A percentile compares a stretch with the other conserved stretches of the same genome.
Conservation (phyloP, 2,329 filamentous ascomycete genomes). For the Fusarium avenaceum region DNA sequence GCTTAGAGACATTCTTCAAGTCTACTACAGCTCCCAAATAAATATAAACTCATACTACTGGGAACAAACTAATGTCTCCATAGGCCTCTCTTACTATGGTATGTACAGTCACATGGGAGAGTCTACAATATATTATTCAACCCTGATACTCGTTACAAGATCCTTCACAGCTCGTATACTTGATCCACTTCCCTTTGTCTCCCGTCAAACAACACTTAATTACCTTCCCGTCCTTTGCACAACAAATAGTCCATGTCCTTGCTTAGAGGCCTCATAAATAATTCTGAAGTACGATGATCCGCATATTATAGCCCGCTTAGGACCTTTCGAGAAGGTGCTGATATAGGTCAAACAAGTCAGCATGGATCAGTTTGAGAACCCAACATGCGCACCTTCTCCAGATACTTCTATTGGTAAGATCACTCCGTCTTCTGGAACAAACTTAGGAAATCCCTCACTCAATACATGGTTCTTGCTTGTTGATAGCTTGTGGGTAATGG, state of each 20-base stretch:
- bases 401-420: slow-evolving; percentile 3
- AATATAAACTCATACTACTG: neutral
- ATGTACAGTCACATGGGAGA: neutral
- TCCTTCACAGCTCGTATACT: neutral
- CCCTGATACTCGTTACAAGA: neutral
- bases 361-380: slow-evolving; percentile 34
- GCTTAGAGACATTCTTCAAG: neutral
- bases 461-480: slow-evolving; percentile 14
- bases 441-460: neutral
- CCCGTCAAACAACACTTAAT: neutral
- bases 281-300: slow-evolving; percentile 1
- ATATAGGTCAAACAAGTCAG: slow-evolving; percentile 26
- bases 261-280: neutral
- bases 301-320: neutral
- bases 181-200: neutral
- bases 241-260: slow-evolving; percentile 18
- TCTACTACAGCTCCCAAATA: neutral
- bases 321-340: slow-evolving; percentile 8
- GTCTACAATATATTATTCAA: neutral
- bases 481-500: slow-evolving; percentile 1
- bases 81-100: neutral
- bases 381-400: neutral
- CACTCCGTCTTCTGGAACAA: neutral
- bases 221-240: neutral
- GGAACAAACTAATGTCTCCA: neutral